phyloP scores from a whole-genome alignment of 306 rosid genomes.

The Citrullus colocynthis region DNA sequence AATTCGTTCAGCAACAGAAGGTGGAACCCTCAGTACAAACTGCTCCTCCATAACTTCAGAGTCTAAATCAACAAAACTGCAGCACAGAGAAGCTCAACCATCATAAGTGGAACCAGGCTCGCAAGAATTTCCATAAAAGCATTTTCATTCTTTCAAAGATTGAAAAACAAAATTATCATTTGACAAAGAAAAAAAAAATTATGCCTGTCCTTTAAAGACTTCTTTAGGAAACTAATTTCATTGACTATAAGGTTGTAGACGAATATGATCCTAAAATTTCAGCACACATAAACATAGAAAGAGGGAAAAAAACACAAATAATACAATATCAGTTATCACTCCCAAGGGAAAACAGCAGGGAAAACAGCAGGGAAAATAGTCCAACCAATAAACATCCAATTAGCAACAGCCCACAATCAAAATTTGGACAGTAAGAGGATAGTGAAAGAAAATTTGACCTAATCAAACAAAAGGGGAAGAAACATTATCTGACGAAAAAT shows the following conservation, averaged over 20 bases:
- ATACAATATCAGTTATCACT: neutral
- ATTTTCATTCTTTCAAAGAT: neutral
- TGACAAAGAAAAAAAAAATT: neutral
- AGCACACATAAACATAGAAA: neutral
- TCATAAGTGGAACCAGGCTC: neutral
- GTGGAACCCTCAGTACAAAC: constrained; percentile 44
- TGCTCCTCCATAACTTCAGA: constrained; percentile 44
- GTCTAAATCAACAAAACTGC: neutral
- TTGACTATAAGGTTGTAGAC: neutral
- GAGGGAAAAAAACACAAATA: neutral
- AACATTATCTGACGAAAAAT: neutral
- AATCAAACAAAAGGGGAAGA: neutral
- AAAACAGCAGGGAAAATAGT: neutral
- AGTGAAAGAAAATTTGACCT: neutral
- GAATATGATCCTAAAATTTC: neutral
- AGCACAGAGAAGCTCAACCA: neutral
- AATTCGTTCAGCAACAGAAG: constrained; percentile 37
- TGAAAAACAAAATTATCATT: neutral
- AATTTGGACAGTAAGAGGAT: neutral
- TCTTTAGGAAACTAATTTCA: neutral
- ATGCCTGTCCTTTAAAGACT: neutral
- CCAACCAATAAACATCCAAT: neutral
- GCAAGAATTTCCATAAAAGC: neutral
- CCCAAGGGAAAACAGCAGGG: neutral
- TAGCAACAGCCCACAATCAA: neutral